A percentile compares a stretch with the other conserved stretches of the same genome.
These are phyloP conservation scores for Apiospora saccharicola DNA, from an alignment of 2,329 filamentous ascomycete species.

Conservation along the genomic window DNA sequence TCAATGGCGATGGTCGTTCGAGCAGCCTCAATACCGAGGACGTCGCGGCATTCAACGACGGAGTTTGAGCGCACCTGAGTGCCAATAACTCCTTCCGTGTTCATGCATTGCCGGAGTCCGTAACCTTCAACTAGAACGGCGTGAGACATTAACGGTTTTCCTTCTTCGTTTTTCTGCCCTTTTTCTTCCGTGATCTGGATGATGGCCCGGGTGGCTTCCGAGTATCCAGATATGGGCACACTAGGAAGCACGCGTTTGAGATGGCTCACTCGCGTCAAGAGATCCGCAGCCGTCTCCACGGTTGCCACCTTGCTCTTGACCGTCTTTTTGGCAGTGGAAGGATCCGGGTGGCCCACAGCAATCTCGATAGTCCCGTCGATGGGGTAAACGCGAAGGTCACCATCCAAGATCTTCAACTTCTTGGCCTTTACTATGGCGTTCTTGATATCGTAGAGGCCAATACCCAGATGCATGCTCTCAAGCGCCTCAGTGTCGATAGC, in stretches of 20 bases:
- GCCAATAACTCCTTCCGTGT: slow-evolving; percentile 87
- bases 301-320: slow-evolving; percentile 54
- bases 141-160: slow-evolving; percentile 43
- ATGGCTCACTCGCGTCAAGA: slow-evolving; percentile 82
- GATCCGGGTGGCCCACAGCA: slow-evolving; percentile 66
- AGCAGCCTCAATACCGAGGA: slow-evolving; percentile 95
- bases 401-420: slow-evolving; percentile 77
- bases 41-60: slow-evolving; percentile 86
- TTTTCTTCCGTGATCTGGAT: slow-evolving; percentile 80
- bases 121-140: slow-evolving; percentile 93
- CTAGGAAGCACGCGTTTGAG: slow-evolving; percentile 82
- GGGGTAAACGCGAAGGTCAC: slow-evolving; percentile 69
- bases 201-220: slow-evolving; percentile 84
- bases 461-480: slow-evolving; percentile 80
- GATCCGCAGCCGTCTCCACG: slow-evolving; percentile 64
- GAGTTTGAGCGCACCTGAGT: slow-evolving; percentile 79
- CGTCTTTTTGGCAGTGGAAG: slow-evolving; percentile 55
- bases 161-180: slow-evolving; percentile 5
- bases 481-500: slow-evolving; percentile 83
- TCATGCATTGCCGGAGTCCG: slow-evolving; percentile 88
- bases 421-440: slow-evolving; percentile 80
- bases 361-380: slow-evolving; percentile 72
- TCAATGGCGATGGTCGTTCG: slow-evolving; percentile 87
- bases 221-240: slow-evolving; percentile 90
- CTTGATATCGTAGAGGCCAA: slow-evolving; percentile 76